Evolutionary conservation across 345 rosid genomes (phyloP).

Genomic region (Euclidium syriacum): DNA sequence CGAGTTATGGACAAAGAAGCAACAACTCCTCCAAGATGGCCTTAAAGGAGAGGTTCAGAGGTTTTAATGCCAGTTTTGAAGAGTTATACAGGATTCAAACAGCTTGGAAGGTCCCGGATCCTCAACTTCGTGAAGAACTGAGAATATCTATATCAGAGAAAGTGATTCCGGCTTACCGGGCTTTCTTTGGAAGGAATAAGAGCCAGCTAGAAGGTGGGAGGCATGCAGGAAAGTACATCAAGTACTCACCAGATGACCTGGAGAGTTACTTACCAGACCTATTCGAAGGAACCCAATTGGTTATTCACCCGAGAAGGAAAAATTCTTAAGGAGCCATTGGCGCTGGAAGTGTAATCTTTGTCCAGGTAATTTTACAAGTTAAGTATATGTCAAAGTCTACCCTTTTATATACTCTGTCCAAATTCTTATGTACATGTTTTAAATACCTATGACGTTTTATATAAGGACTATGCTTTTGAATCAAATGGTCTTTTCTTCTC

Average conservation of each 20-base stretch:
- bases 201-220: conserved; percentile 77
- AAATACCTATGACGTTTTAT: conserved; percentile 23
- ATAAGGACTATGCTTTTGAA: conserved; percentile 13
- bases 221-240: conserved; percentile 86
- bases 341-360: conserved; percentile 2
- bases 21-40: conserved; percentile 54
- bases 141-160: conserved; percentile 86
- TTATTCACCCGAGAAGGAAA: conserved; percentile 77
- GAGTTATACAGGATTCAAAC: conserved; percentile 86
- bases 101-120: conserved; percentile 90
- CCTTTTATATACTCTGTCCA: conserved; percentile 37
- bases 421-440: conserved; percentile 51
- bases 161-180: conserved; percentile 84
- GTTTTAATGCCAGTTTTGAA: conserved; percentile 81
- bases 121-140: conserved; percentile 94
- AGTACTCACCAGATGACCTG: conserved; percentile 88
- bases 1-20: conserved; percentile 40
- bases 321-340: conserved; percentile 33
- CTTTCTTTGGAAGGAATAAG: conserved; percentile 81
- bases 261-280: conserved; percentile 72
- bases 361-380: conserved; percentile 23
- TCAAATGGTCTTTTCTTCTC: conserved; percentile 4
- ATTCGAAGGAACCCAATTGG: conserved; percentile 80
- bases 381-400: conserved; percentile 19
- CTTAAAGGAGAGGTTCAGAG: conserved; percentile 83